Conservation (phyloP, 1,284 basidiomycete genomes). For the Waitea zeae region DNA sequence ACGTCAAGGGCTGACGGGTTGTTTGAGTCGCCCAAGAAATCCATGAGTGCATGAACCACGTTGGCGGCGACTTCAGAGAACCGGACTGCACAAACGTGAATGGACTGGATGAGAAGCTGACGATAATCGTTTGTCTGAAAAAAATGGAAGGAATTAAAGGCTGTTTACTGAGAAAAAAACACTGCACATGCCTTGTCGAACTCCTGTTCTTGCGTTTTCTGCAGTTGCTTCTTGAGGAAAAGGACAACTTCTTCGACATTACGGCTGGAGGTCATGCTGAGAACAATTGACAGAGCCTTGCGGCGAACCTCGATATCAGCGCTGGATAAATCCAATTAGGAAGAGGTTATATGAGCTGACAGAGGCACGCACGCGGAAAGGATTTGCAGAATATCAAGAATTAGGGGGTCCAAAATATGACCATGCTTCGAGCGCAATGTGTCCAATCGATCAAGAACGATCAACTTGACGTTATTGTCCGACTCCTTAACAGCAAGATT, state of each 20-base stretch:
- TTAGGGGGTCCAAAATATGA: conserved; percentile 80
- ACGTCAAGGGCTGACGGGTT: conserved; percentile 94
- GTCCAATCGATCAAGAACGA: conserved; percentile 90
- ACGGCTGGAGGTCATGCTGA: conserved; percentile 88
- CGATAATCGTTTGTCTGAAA: conserved; percentile 81
- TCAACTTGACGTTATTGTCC: conserved; percentile 99
- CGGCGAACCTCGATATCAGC: conserved; percentile 95
- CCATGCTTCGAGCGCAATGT: conserved; percentile 75
- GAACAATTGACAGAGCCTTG: conserved; percentile 80
- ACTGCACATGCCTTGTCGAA: conserved; percentile 55
- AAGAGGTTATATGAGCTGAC: not conserved
- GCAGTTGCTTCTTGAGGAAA: conserved; percentile 97
- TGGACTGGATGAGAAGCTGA: conserved; percentile 93
- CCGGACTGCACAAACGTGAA: conserved; percentile 92
- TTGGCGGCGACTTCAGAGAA: conserved; percentile 97
- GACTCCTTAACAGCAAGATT: conserved; percentile 89
- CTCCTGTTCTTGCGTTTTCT: conserved; percentile 75
- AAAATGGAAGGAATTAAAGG: conserved; percentile 1
- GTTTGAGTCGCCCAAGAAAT: conserved; percentile 93
- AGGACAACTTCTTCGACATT: conserved; percentile 97
- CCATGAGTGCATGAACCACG: conserved; percentile 95
- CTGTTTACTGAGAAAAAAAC: not conserved
- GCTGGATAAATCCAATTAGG: conserved; percentile 20
- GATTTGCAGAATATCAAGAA: conserved; percentile 93
- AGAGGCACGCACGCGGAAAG: conserved; percentile 43